phyloP scores from a whole-genome alignment of 257 asterid genomes.

The Osmanthus fragrans region DNA sequence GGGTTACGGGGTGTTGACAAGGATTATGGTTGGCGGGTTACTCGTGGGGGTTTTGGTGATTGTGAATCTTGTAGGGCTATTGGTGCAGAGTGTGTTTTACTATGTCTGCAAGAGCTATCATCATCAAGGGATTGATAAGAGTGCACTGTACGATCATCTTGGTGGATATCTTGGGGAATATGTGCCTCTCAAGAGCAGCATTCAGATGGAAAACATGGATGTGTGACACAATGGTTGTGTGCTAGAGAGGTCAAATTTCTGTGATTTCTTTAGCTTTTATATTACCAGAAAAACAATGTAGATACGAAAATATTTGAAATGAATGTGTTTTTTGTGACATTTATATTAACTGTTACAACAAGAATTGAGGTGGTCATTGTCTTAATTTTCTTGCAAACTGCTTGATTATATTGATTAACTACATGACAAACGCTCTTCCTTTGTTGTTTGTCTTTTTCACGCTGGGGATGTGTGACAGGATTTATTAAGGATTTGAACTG shows the following conservation, averaged over 20 bases:
- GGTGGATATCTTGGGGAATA: conserved; percentile 98
- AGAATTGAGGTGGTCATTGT: not conserved
- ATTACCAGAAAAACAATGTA: not conserved
- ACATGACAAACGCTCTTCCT: not conserved
- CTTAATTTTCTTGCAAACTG: not conserved
- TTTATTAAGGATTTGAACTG: not conserved
- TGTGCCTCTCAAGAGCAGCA: conserved; percentile 93
- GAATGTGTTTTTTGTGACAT: not conserved
- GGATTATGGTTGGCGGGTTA: conserved; percentile 83
- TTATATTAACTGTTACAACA: not conserved
- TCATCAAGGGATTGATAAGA: conserved; percentile 85
- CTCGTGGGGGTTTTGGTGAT: conserved; percentile 86
- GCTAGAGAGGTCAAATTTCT: conserved; percentile 22
- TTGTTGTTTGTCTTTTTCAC: not conserved
- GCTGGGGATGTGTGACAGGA: not conserved
- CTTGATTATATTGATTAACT: not conserved
- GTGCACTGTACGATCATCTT: conserved; percentile 82
- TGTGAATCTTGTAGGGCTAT: conserved; percentile 76
- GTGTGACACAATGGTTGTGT: conserved; percentile 35
- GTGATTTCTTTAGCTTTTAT: conserved; percentile 7
- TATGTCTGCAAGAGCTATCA: conserved; percentile 95
- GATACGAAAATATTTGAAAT: not conserved
- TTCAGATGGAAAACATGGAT: conserved; percentile 92
- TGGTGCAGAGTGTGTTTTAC: conserved; percentile 95
- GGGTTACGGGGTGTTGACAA: conserved; percentile 49